Evolutionary conservation across 2,329 filamentous ascomycete species (phyloP).

Genomic region (Pezicula carpinea): DNA sequence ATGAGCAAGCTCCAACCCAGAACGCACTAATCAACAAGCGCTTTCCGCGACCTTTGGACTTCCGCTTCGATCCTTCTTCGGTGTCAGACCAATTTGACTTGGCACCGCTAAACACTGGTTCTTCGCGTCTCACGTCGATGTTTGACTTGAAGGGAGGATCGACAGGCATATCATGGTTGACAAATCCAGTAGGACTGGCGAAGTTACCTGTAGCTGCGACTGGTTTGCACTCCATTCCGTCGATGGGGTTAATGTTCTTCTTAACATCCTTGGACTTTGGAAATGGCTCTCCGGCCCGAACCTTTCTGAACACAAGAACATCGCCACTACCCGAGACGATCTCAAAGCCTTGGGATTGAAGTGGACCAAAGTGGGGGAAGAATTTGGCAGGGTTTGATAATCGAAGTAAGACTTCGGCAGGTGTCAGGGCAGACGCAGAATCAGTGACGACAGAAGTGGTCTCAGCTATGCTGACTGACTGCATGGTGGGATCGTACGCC

Average conservation of each 20-base stretch:
- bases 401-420: conserved; percentile 54
- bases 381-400: conserved; percentile 62
- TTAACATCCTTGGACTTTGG: conserved; percentile 35
- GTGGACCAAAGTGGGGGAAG: conserved; percentile 54
- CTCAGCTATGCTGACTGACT: conserved; percentile 54
- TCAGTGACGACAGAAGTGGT: conserved; percentile 52
- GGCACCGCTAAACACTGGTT: conserved; percentile 41
- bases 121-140: conserved; percentile 41
- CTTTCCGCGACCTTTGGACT: conserved; percentile 39
- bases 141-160: conserved; percentile 38
- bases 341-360: conserved; percentile 60
- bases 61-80: conserved; percentile 20
- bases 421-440: conserved; percentile 45
- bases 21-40: conserved; percentile 49
- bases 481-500: conserved; percentile 56
- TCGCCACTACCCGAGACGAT: conserved; percentile 60
- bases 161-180: conserved; percentile 50
- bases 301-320: conserved; percentile 63
- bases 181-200: conserved; percentile 60
- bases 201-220: conserved; percentile 49
- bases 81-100: conserved; percentile 26
- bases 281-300: conserved; percentile 31
- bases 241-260: conserved; percentile 47
- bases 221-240: conserved; percentile 32
- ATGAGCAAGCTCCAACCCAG: conserved; percentile 51